Evolutionary conservation across 495 filamentous ascomycete genomes (phyloP), one percentile per base, ranked within the genome.

Genomic region (Penicillium bovifimosum): DNA sequence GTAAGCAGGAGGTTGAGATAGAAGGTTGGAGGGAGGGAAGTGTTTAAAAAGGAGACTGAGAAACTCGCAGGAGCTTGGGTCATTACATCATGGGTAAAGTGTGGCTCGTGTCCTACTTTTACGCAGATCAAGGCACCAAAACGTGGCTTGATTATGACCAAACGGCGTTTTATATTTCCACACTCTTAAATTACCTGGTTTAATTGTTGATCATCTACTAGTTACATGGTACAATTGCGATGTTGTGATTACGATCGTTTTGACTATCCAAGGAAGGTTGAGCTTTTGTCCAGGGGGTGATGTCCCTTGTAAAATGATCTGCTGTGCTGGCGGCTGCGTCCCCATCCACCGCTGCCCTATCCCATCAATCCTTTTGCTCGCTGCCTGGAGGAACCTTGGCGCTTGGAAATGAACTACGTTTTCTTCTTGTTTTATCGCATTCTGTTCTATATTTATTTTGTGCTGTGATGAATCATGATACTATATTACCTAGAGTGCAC

Each of bases 341-440:
- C 48, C 50, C 50, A 20, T 31, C 29, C 29, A 31, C 29, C 17
- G n/a, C 47, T 28, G 45, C 36, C 62, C 62, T 62, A 62, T 65
- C 59, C 50, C 36, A 35, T 38, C 3, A 41, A 39, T 31, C 41
- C 56, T 52, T 65, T 65, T 65, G 47, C 60, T 55, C 29, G 62
- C 40, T 65, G 62, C 62, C 62, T 65, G 39, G 60, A 16, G 11
- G 20, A 51, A 29, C 18, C 61, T 64, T 64, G 61, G 61, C 61
- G 43, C 20, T 27, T n/a, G 41, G 51, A 17, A 36, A 26, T 41
- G 39, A 27, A 33, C 49, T 56, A 36, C 27, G 24, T 18, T 24
- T 18, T 29, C 18, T 42, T 27, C 10, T 24, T n/a, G 20, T 28
- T 11, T 29, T 41, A 31, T 32, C 10, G 4, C 5, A 2, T 24